Percentiles rank a stretch among this genome's conserved stretches.
phyloP scores from a whole-genome alignment of 75 land plant species.

The Gnetum montanum region DNA sequence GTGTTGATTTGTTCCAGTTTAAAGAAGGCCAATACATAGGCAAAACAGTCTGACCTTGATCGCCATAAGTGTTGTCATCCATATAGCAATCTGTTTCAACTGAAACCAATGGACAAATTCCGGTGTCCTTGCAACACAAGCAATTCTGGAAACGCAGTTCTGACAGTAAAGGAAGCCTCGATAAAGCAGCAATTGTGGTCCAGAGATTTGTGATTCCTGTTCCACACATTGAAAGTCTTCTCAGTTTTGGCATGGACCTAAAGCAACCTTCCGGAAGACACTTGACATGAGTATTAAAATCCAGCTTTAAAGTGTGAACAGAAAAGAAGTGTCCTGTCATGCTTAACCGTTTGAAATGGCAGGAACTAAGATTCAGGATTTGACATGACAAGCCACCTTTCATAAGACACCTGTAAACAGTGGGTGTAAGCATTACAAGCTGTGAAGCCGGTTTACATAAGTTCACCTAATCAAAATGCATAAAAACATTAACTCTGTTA shows the following conservation, averaged over 20 bases:
- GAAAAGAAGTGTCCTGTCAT: constrained; percentile 53
- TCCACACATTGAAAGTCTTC: constrained; percentile 64
- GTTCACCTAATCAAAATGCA: not conserved
- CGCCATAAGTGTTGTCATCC: too few species aligned
- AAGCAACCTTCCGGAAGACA: constrained; percentile 63
- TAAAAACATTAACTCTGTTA: too few species aligned
- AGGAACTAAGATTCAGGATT: constrained; percentile 40
- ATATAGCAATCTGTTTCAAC: constrained; percentile 4
- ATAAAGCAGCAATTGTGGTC: constrained; percentile 64
- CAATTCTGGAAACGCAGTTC: constrained; percentile 86
- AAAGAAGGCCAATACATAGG: too few species aligned
- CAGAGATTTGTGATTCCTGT: constrained; percentile 67
- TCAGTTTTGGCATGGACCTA: constrained; percentile 61
- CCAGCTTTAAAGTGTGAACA: constrained; percentile 60
- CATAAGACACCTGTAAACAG: constrained; percentile 44
- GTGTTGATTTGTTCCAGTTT: too few species aligned
- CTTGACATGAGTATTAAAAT: constrained; percentile 45
- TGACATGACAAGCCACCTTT: constrained; percentile 56
- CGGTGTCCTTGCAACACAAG: constrained; percentile 55
- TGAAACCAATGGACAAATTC: constrained; percentile 27
- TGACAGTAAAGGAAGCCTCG: constrained; percentile 44
- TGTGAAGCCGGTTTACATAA: not conserved
- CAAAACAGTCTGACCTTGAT: too few species aligned
- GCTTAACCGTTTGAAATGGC: constrained; percentile 44
- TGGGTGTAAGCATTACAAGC: too few species aligned